Base-by-base conservation (phyloP, 2,329 filamentous ascomycete species). In the Trichoderma aggressivum region DNA sequence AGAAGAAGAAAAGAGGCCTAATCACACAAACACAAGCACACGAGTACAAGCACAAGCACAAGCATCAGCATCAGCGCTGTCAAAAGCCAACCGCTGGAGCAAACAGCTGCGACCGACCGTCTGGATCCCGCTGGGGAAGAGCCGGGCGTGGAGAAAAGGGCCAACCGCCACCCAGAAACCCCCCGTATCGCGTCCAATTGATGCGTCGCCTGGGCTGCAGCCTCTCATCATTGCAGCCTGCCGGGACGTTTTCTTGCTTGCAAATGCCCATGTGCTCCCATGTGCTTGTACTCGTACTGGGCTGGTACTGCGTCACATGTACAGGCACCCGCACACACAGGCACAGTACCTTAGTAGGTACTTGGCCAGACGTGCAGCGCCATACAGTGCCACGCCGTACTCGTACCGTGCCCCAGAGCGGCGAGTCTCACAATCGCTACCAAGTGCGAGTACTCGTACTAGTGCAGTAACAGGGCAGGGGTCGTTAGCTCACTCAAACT, bases 41-140 rank as follows among this genome's bases (percentile, higher is more conserved):
- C 36, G 5, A 50, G 43, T 21, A 50, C 43, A 21, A 32, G 30
- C 36, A 63, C 60, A 47, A 30, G 36, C 60, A 63, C 60, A 63
- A 63, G 43, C 43, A 50, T 12, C 18, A 18, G 55, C 55, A 36
- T 34, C 47, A 55, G 62, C 26, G 47, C 62, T 58, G 64, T 43
- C 53, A 58, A 43, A 59, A 43, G 34, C 39, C 60, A n/a, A 39
- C 50, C 18, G 63, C 24, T 67, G 53, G 32, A 58, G 53, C 50
- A 67, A 67, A 67, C 32, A 67, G 64, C 50, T 67, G 64, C 53
- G 16, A 43, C 64, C 64, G 53, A 43, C 53, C 53, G 64, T 21
- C 64, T 59, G 64, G 64, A 59, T 47, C 64, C 64, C 34, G 64
- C 63, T 58, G 63, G 63, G 53, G 63, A 43, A 55, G 26, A 28